These are phyloP conservation scores for Rhizoclosmatium globosum DNA, from an alignment of 192 early-diverging fungal genomes.

Conservation along the genomic window DNA sequence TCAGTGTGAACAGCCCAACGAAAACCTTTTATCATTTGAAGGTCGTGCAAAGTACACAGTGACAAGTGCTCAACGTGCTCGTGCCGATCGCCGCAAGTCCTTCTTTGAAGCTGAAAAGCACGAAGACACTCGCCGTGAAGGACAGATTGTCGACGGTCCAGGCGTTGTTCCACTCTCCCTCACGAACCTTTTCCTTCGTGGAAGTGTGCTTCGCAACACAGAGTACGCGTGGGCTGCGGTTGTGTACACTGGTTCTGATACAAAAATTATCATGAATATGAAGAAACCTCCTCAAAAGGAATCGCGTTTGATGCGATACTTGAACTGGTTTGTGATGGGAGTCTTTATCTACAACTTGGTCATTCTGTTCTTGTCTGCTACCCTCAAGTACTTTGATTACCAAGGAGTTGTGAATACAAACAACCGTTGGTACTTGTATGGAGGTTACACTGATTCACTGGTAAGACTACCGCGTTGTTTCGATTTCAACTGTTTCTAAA, in stretches of 20 bases:
- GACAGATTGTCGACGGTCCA: constrained; percentile 26
- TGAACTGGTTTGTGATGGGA: constrained; percentile 77
- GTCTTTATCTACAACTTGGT: constrained; percentile 58
- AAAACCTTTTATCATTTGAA: constrained; percentile 56
- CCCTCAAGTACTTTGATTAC: constrained; percentile 47
- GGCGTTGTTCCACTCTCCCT: constrained; percentile 49
- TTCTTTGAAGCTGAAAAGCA: constrained; percentile 20
- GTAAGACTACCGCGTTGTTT: constrained; percentile 4
- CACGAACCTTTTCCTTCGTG: constrained; percentile 84
- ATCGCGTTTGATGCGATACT: constrained; percentile 75
- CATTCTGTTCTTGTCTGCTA: constrained; percentile 44
- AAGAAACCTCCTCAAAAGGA: constrained; percentile 67
- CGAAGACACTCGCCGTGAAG: constrained; percentile 5
- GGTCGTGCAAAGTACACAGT: constrained; percentile 46
- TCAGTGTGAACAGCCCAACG: constrained; percentile 64
- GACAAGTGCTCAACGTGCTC: background rate
- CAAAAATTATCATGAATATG: constrained; percentile 64
- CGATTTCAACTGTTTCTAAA: background rate
- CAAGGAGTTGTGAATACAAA: constrained; percentile 13
- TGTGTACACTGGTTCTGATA: constrained; percentile 65
- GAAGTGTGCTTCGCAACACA: constrained; percentile 69
- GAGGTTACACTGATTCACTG: constrained; percentile 12
- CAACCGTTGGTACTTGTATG: constrained; percentile 47
- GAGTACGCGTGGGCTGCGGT: constrained; percentile 54
- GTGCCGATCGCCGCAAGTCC: constrained; percentile 17